Percentiles rank a stretch among this genome's conserved stretches.
Conservation (phyloP, 441 rosid species). For the Adansonia madagascariensis region DNA sequence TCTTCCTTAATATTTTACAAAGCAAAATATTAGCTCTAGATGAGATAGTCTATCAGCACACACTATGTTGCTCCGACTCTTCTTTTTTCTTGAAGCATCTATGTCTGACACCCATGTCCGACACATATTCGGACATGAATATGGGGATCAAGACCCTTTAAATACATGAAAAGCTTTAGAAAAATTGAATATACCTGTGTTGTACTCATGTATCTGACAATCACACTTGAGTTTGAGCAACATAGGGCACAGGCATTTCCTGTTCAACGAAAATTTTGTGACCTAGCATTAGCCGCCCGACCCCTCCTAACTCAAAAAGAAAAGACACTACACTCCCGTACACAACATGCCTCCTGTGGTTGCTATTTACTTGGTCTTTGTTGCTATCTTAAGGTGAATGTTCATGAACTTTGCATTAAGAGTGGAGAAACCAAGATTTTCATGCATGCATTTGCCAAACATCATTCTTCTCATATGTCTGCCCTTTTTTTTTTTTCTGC, state of each 20-base stretch:
- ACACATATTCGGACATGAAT: no score
- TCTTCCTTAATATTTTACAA: neutral
- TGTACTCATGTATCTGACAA: no score
- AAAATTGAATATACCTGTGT: no score
- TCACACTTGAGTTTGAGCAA: no score
- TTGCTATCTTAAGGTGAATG: neutral
- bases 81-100: no score
- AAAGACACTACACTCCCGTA: neutral
- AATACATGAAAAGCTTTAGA: no score
- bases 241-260: neutral
- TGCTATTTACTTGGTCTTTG: neutral
- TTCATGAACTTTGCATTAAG: neutral
- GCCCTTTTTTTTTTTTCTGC: slow-evolving; percentile 20
- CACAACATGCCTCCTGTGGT: neutral
- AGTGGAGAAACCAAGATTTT: neutral
- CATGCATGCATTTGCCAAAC: neutral
- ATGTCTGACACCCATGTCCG: no score
- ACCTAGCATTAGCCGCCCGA: neutral
- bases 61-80: no score
- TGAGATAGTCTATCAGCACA: neutral
- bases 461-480: neutral
- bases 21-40: neutral
- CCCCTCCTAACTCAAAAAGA: neutral
- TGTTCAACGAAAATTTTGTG: neutral
- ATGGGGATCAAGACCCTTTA: no score